Evolutionary conservation across 2,329 filamentous ascomycete species (phyloP).

Genomic region (Pseudovirgaria hyperparasitica): DNA sequence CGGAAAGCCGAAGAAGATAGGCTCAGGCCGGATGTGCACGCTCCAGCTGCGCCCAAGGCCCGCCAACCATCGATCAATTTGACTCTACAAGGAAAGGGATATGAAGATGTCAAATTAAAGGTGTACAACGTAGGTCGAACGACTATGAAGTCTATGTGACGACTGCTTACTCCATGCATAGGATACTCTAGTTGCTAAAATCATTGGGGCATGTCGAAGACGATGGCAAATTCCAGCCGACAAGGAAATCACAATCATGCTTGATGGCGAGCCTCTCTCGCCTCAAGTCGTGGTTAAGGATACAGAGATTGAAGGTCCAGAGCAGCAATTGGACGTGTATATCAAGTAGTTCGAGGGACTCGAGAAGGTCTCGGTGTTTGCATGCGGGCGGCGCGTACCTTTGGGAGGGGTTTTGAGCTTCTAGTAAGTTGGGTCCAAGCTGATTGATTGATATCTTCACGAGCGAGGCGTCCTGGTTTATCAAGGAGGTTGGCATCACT

Average conservation of each 20-base stretch:
- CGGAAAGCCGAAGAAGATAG: conserved; percentile 35
- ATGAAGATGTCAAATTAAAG: conserved; percentile 41
- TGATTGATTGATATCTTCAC: too few species aligned
- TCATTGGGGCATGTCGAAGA: conserved; percentile 17
- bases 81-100: conserved; percentile 9
- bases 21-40: too few species aligned
- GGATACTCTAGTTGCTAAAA: conserved; percentile 6
- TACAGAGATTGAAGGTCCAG: conserved; percentile 23
- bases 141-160: conserved; percentile 32
- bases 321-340: too few species aligned
- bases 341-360: too few species aligned
- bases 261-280: conserved; percentile 23
- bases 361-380: too few species aligned
- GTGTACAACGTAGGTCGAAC: conserved; percentile 39
- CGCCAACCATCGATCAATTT: too few species aligned
- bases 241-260: conserved; percentile 21
- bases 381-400: too few species aligned
- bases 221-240: conserved; percentile 11
- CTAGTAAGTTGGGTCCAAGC: too few species aligned
- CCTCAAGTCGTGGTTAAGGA: conserved; percentile 19
- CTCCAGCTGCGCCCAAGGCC: too few species aligned
- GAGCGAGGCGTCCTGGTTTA: too few species aligned
- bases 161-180: conserved; percentile 1
- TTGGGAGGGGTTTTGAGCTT: too few species aligned
- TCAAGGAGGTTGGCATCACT: too few species aligned